A percentile compares a stretch with the other conserved stretches of the same genome.
These are phyloP conservation scores for Ascochyta koolunga DNA, from an alignment of 2,329 filamentous ascomycete genomes.

Conservation along the genomic window DNA sequence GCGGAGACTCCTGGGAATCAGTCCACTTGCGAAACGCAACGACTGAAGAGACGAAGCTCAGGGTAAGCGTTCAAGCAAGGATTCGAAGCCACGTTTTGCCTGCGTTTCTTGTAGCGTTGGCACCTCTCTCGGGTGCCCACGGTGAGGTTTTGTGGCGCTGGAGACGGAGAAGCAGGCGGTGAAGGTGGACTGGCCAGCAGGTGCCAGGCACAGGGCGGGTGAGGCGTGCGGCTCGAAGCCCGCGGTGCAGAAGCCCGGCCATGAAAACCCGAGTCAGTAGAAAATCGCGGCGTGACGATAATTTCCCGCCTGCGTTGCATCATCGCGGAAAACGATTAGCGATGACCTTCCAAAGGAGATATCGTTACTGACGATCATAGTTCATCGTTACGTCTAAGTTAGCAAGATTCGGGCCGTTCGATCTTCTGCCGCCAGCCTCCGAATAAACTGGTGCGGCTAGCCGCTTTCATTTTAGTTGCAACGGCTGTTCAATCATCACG, in stretches of 20 bases:
- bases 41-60: background rate
- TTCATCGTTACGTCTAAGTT: background rate
- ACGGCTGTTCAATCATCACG: slow-evolving; percentile 4
- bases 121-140: background rate
- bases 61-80: slow-evolving; percentile 11
- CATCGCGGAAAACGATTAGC: slow-evolving; percentile 5
- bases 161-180: slow-evolving; percentile 7
- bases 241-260: slow-evolving; percentile 12
- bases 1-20: slow-evolving; percentile 18
- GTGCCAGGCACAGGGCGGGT: slow-evolving; percentile 10
- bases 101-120: slow-evolving; percentile 15
- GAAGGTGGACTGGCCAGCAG: background rate
- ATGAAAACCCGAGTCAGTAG: background rate
- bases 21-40: slow-evolving; percentile 18
- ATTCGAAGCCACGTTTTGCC: slow-evolving; percentile 11
- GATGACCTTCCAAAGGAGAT: background rate
- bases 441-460: background rate
- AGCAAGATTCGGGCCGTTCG: background rate
- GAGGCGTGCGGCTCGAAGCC: slow-evolving; percentile 9
- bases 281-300: slow-evolving; percentile 9
- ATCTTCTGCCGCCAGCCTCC: background rate
- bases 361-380: slow-evolving; percentile 3
- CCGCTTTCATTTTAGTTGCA: background rate
- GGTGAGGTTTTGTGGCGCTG: slow-evolving; percentile 1
- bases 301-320: slow-evolving; percentile 8